Conservation (phyloP, 352 stramenopile species). For the Globisporangium solare region DNA sequence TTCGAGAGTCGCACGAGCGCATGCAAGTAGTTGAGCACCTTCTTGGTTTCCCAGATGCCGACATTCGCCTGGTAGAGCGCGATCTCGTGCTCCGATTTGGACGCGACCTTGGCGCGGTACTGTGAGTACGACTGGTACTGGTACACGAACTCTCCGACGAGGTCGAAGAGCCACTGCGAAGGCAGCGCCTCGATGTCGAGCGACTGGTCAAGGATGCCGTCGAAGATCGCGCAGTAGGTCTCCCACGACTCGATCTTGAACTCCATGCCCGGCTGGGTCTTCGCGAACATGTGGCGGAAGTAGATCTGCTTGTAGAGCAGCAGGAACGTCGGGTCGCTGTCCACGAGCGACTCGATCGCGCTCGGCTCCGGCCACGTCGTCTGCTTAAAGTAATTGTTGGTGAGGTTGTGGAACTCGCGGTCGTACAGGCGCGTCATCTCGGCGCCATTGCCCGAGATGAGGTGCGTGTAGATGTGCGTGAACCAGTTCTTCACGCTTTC, state of each 20-base stretch:
- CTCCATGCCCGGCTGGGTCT: slow-evolving; percentile 81
- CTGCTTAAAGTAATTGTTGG: slow-evolving; percentile 94
- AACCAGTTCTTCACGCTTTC: slow-evolving; percentile 89
- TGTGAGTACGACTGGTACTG: slow-evolving; percentile 99
- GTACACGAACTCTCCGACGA: slow-evolving; percentile 99
- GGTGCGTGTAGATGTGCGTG: slow-evolving; percentile 81
- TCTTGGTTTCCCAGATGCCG: slow-evolving; percentile 95
- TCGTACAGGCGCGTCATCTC: slow-evolving; percentile 87
- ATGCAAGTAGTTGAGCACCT: slow-evolving; percentile 95
- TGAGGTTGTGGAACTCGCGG: slow-evolving; percentile 85
- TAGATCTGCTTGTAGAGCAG: slow-evolving; percentile 96
- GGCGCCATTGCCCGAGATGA: slow-evolving; percentile 73
- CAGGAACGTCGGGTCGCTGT: slow-evolving; percentile 90
- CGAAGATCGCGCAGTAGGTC: slow-evolving; percentile 94
- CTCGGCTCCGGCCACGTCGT: slow-evolving; percentile 91
- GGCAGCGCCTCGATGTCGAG: slow-evolving; percentile 85
- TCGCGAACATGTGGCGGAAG: slow-evolving; percentile 95
- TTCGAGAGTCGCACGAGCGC: slow-evolving; percentile 90
- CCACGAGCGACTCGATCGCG: slow-evolving; percentile 76
- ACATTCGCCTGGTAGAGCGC: slow-evolving; percentile 59
- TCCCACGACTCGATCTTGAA: slow-evolving; percentile 91
- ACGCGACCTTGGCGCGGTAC: slow-evolving; percentile 85
- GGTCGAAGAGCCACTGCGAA: slow-evolving; percentile 97
- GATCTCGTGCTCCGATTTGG: slow-evolving; percentile 60
- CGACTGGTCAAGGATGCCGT: slow-evolving; percentile 86